Evolutionary conservation across 352 stramenopile genomes (phyloP).

Genomic region (Phytopythium montanum): DNA sequence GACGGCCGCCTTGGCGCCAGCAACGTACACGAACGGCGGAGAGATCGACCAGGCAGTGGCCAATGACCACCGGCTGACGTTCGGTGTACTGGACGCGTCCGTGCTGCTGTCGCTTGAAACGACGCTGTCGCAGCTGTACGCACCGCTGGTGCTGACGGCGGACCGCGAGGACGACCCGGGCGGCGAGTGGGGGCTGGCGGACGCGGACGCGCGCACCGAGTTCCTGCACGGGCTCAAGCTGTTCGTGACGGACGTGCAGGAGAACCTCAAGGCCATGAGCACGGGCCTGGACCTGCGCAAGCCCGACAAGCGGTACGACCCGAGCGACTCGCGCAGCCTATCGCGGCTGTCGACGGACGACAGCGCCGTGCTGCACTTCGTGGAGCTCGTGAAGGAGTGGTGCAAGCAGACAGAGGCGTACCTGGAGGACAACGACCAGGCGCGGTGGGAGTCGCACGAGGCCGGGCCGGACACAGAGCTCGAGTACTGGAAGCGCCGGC

Average conservation of each 20-base stretch:
- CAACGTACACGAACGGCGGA: slow-evolving; percentile 2
- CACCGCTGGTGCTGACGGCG: slow-evolving; percentile 38
- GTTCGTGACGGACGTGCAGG: slow-evolving; percentile 84
- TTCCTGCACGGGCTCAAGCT: slow-evolving; percentile 79
- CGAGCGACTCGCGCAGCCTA: slow-evolving; percentile 61
- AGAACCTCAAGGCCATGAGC: slow-evolving; percentile 88
- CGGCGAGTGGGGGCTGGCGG: slow-evolving; percentile 62
- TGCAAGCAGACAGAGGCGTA: slow-evolving; percentile 86
- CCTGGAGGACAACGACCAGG: slow-evolving; percentile 81
- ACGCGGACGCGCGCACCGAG: slow-evolving; percentile 67
- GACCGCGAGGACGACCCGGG: slow-evolving; percentile 14
- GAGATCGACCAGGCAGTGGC: slow-evolving; percentile 52
- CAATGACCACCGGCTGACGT: slow-evolving; percentile 69
- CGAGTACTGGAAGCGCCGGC: slow-evolving; percentile 83
- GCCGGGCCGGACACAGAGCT: slow-evolving; percentile 78
- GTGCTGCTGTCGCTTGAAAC: slow-evolving; percentile 73
- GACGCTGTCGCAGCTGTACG: slow-evolving; percentile 66
- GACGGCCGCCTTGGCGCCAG: neutral
- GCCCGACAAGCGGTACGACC: slow-evolving; percentile 79
- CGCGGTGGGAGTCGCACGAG: slow-evolving; percentile 77
- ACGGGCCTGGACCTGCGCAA: slow-evolving; percentile 87
- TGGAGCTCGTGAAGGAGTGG: slow-evolving; percentile 88
- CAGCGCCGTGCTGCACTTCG: slow-evolving; percentile 71
- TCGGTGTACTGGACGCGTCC: slow-evolving; percentile 64
- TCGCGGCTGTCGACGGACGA: slow-evolving; percentile 70